phyloP scores from a whole-genome alignment of 441 rosid genomes.

The Rhodomyrtus psidioides region DNA sequence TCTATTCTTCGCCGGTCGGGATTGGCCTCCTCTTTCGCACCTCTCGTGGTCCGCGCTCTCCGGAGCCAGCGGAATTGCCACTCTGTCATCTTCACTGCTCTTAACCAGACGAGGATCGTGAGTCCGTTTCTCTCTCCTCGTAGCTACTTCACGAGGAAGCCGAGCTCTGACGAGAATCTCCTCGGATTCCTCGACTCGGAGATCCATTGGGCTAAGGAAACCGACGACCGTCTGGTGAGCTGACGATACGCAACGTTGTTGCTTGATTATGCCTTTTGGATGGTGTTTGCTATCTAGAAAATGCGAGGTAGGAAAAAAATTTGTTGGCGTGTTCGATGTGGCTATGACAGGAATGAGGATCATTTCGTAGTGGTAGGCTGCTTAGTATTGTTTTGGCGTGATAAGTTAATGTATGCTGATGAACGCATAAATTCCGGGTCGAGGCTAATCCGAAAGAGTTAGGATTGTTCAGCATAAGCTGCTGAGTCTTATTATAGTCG shows the following conservation, averaged over 20 bases:
- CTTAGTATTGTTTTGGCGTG: neutral
- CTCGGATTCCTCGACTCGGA: constrained; percentile 53
- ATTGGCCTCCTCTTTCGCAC: constrained; percentile 30
- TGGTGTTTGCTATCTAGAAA: neutral
- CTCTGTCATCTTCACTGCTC: constrained; percentile 23
- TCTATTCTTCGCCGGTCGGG: constrained; percentile 24
- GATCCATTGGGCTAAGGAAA: constrained; percentile 51
- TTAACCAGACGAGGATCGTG: constrained; percentile 7
- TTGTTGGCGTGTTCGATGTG: neutral
- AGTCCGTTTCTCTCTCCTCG: neutral
- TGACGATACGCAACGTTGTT: too few relatives aligned
- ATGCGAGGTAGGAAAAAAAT: neutral
- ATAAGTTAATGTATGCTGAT: neutral
- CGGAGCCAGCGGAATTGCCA: constrained; percentile 10
- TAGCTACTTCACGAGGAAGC: constrained; percentile 10
- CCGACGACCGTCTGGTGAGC: constrained; percentile 45
- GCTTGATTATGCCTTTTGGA: too few relatives aligned
- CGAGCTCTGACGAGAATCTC: constrained; percentile 41
- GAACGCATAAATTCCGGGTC: neutral
- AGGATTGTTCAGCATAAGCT: neutral
- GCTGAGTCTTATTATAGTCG: neutral
- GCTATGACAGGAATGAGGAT: neutral
- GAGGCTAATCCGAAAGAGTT: neutral
- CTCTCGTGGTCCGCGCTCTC: constrained; percentile 6
- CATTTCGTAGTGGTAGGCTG: neutral